Base-by-base conservation (phyloP, 768 basidiomycete species). In the Suillus weaverae region DNA sequence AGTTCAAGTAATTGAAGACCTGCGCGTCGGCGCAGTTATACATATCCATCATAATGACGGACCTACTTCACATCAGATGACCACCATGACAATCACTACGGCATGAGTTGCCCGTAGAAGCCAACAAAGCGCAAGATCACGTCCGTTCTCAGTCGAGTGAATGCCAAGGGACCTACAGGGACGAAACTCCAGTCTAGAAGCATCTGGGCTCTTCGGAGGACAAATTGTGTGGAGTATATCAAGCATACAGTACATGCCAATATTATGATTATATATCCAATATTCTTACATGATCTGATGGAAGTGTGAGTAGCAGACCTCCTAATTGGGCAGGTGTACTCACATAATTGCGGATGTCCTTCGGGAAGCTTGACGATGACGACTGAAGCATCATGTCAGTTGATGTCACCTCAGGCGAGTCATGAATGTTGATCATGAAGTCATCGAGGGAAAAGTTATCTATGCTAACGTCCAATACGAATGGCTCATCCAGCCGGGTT, bases 271-370 rank as follows among this genome's bases (percentile, higher is more conserved):
- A 55, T 38, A 53, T 41, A 30, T 50, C 53, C 60, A 14, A 13
- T 36, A 10, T 36, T 5, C 39, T 69, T 76, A 71, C 71, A 67
- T 73, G 65, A 67, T 65, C 70, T 75, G 64, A 64, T 22, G 9
- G 44, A 59, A 59, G 54, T 46, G 30, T 72, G 55, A 73, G 69
- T 53, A 46, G 41, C 33, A 18, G n/a, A 4, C 26, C 26, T 13
- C 18, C 26, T 4, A 20, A 41, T 59, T 5, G 43, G 51, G 32
- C 9, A 38, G 3, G 62, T 41, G 7, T 35, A 77, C 78, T 72
- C 68, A 74, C 79, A 70, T 76, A 81, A 63, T 73, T 73, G 57
- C 73, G 75, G 7, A 77, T 64, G 30, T 77, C 76, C 20, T 67
- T 59, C 8, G 77, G 68, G 62, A 72, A 76, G 66, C 74, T 76